phyloP scores from a whole-genome alignment of 768 basidiomycete species.

The Collybia sordida region DNA sequence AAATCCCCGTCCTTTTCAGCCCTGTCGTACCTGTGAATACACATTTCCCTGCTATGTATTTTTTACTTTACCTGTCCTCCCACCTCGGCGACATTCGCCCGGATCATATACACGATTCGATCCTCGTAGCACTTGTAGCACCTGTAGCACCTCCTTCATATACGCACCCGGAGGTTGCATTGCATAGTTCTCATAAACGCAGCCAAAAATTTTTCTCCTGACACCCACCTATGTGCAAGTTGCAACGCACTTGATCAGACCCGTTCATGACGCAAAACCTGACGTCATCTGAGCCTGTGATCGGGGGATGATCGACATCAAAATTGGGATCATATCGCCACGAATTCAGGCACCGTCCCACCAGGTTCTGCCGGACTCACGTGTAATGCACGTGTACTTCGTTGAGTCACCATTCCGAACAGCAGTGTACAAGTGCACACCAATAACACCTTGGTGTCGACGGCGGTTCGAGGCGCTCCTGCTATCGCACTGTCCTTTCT shows the following conservation, averaged over 20 bases:
- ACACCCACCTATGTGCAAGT: too few species aligned
- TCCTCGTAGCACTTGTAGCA: constrained; percentile 6
- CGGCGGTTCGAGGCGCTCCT: too few species aligned
- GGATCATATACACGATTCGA: constrained; percentile 9
- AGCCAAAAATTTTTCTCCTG: constrained; percentile 8
- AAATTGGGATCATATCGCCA: background rate
- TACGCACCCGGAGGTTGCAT: constrained; percentile 11
- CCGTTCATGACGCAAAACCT: background rate
- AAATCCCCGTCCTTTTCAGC: too few species aligned
- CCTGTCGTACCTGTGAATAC: too few species aligned
- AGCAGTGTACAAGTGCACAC: too few species aligned
- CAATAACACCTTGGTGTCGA: too few species aligned
- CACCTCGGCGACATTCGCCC: background rate
- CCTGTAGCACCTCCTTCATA: constrained; percentile 7
- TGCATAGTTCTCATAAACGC: constrained; percentile 12
- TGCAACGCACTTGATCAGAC: background rate
- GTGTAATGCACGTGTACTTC: too few species aligned
- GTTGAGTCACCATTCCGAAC: too few species aligned
- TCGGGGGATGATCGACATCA: background rate
- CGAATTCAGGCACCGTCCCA: too few species aligned
- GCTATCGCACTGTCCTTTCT: too few species aligned
- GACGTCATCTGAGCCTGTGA: background rate
- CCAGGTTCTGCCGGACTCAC: too few species aligned
- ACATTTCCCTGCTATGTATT: too few species aligned
- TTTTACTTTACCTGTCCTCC: background rate